Evolutionary conservation across 805 yeast genomes (phyloP), one percentile per base, ranked within the genome.

Genomic region (Ogataea populi-albae): DNA sequence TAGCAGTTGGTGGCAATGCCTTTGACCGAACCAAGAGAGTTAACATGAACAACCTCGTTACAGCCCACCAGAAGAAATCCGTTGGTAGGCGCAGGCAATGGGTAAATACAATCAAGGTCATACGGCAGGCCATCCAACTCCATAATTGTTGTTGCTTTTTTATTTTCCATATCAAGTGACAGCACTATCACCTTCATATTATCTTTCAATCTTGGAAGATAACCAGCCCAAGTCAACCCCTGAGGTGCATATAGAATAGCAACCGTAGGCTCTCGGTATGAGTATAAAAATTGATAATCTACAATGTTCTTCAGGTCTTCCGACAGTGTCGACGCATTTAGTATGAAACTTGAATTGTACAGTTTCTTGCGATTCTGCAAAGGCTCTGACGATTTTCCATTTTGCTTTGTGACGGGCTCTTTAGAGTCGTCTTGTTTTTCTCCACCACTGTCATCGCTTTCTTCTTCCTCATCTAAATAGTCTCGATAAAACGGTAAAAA

Each of bases 181-280:
- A 86, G 55, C 0, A 84, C 86, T 18, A 76, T 64, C 40, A 78
- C 73, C 27, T 69, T 67, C 20, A 77, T 65, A 12, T 77, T 81
- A 50, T 86, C 95, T 50, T 77, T 81, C 5, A 61, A 65, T 32
- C 70, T 62, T 2, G 81, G 70, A 22, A 82, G 60, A 35, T 75
- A 70, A 0, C 96, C 96, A 0, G 94, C 79, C 95, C 96, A 86
- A 0, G 88, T 77, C 9, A 52, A 30, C 1, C 55, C 35, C 21
- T 58, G 53, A 1, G 65, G 62, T 1, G 62, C 57, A 40, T 59
- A 59, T 28, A 59, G 37, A 11, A 59, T 40, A 2, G 63, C 63
- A n/a, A 60, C 35, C 0, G 97, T 89, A 0, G 97, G 95, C 40
- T 82, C 93, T 45, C 82, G 65, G 53, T 86, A 91, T 37, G 81